A percentile compares a stretch with the other conserved stretches of the same genome.
Conservation (phyloP, 495 filamentous ascomycete species). For the Penicillium lividum region DNA sequence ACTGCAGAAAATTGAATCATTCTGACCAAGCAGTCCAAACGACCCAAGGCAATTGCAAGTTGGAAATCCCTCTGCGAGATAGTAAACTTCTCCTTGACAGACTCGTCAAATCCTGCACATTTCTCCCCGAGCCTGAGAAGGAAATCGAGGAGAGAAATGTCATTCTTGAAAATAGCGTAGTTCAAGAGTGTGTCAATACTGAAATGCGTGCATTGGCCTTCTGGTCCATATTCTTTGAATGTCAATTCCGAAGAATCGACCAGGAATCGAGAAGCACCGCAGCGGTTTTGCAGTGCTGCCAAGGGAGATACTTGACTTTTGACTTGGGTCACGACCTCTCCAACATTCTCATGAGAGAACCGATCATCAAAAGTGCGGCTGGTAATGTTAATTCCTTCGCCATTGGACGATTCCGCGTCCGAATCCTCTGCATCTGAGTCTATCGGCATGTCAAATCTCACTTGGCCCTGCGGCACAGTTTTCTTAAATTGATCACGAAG, state of each 20-base stretch:
- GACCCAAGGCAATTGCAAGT: slow-evolving; percentile 46
- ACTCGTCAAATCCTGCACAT: slow-evolving; percentile 19
- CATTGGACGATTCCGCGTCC: slow-evolving; percentile 33
- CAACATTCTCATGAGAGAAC: slow-evolving; percentile 72
- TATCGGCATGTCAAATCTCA: slow-evolving; percentile 48
- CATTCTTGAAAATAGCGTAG: slow-evolving; percentile 40
- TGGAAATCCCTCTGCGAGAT: slow-evolving; percentile 27
- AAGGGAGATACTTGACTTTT: slow-evolving; percentile 58
- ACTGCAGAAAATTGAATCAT: slow-evolving; percentile 57
- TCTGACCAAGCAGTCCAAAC: slow-evolving; percentile 44
- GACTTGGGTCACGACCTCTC: slow-evolving; percentile 60
- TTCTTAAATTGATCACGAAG: slow-evolving; percentile 62
- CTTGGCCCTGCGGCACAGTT: slow-evolving; percentile 34
- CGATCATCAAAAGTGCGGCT: slow-evolving; percentile 53
- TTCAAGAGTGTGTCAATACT: slow-evolving; percentile 19
- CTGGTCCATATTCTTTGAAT: not conserved
- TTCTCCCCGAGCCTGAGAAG: slow-evolving; percentile 44
- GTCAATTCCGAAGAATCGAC: slow-evolving; percentile 16
- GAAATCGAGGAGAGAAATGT: slow-evolving; percentile 43
- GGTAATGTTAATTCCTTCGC: slow-evolving; percentile 43
- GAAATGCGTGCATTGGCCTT: not conserved
- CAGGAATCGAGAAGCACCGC: slow-evolving; percentile 28
- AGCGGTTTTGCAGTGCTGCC: slow-evolving; percentile 38
- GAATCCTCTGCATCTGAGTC: slow-evolving; percentile 8
- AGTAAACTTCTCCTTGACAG: slow-evolving; percentile 24